phyloP scores from a whole-genome alignment of 2,329 filamentous ascomycete species.

The Metarhizium brunneum region DNA sequence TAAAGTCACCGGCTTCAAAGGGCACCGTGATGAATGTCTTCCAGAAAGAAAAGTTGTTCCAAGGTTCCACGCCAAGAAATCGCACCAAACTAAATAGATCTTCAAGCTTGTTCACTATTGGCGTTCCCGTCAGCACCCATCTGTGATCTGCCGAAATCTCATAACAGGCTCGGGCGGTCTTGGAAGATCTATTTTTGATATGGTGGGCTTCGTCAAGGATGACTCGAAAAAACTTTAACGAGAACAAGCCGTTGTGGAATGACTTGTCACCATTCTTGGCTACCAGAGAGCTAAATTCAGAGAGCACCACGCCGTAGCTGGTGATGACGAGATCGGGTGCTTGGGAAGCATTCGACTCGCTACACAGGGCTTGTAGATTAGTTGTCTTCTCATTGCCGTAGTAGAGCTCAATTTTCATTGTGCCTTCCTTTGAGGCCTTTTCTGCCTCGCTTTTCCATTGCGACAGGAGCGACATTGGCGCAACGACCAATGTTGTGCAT shows the following conservation, averaged over 20 bases:
- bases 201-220: constrained; percentile 93
- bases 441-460: constrained; percentile 96
- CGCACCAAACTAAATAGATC: constrained; percentile 89
- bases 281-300: constrained; percentile 68
- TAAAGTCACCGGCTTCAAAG: constrained; percentile 91
- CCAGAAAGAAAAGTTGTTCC: constrained; percentile 99
- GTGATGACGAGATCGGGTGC: constrained; percentile 91
- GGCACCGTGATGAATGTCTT: constrained; percentile 97
- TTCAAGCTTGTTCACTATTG: constrained; percentile 91
- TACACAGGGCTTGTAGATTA: constrained; percentile 73
- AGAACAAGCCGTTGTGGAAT: constrained; percentile 69
- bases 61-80: constrained; percentile 90
- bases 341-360: constrained; percentile 58
- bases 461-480: constrained; percentile 89
- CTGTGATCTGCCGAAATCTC: constrained; percentile 77
- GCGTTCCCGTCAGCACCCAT: constrained; percentile 91
- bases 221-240: constrained; percentile 85
- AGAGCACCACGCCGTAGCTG: constrained; percentile 85
- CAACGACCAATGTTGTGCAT: constrained; percentile 88
- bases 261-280: constrained; percentile 56
- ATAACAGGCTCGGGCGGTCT: constrained; percentile 92
- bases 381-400: constrained; percentile 79
- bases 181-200: constrained; percentile 84
- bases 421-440: constrained; percentile 78
- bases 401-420: constrained; percentile 78